Evolutionary conservation across 345 rosid species (phyloP).

Genomic region (Erucastrum elatum): DNA sequence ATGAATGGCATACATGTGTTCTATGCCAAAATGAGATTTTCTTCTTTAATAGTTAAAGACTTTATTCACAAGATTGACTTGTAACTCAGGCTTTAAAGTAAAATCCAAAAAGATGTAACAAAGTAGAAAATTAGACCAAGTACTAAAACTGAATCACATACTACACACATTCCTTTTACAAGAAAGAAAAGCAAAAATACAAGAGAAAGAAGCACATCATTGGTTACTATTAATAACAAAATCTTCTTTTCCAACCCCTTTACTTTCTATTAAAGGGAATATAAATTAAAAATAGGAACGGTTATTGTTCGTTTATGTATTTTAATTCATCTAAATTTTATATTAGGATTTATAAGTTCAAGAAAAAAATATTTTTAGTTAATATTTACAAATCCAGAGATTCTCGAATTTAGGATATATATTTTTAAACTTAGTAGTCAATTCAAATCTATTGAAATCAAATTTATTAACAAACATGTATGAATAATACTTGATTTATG

Average conservation of each 20-base stretch:
- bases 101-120: neutral
- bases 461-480: too few relatives aligned
- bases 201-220: neutral
- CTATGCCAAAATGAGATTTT: constrained; percentile 4
- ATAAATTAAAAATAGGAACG: neutral
- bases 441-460: too few relatives aligned
- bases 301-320: neutral
- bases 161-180: neutral
- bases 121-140: neutral
- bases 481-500: too few relatives aligned
- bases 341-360: too few relatives aligned
- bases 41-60: neutral
- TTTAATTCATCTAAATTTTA: too few relatives aligned
- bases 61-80: neutral
- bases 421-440: too few relatives aligned
- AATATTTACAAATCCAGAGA: too few relatives aligned
- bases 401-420: too few relatives aligned
- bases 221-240: neutral
- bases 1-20: constrained; percentile 15
- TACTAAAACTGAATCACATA: neutral
- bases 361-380: too few relatives aligned
- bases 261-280: neutral
- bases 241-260: neutral
- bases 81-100: neutral
- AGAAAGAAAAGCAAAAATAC: neutral